Evolutionary conservation across 1,284 basidiomycete genomes (phyloP).

Genomic region (Cystobasidium sp.): DNA sequence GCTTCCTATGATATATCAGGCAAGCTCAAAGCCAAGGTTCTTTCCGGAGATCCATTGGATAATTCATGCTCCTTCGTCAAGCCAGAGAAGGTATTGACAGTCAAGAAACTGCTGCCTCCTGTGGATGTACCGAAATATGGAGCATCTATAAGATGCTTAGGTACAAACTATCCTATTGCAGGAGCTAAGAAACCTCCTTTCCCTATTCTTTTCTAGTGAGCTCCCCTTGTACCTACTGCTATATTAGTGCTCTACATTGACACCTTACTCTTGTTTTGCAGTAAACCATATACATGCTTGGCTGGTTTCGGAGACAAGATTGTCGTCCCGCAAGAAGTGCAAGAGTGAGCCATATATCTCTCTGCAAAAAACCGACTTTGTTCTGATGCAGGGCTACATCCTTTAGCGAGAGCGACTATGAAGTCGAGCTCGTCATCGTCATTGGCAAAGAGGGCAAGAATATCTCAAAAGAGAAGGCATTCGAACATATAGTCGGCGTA

Average conservation of each 20-base stretch:
- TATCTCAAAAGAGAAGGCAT: slow-evolving; percentile 72
- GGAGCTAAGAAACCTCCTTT: slow-evolving; percentile 63
- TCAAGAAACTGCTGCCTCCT: slow-evolving; percentile 71
- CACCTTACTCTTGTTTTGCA: background rate
- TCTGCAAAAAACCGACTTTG: background rate
- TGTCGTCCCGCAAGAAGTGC: slow-evolving; percentile 44
- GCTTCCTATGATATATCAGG: too few species aligned
- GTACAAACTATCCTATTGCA: slow-evolving; percentile 78
- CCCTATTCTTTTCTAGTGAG: slow-evolving; percentile 70
- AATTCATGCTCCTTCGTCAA: slow-evolving; percentile 67
- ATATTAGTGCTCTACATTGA: background rate
- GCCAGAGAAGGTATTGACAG: slow-evolving; percentile 64
- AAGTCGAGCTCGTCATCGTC: slow-evolving; percentile 83
- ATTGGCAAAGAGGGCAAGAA: slow-evolving; percentile 79
- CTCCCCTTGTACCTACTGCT: background rate
- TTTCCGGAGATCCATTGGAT: slow-evolving; percentile 67
- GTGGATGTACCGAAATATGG: slow-evolving; percentile 61
- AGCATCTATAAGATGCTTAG: slow-evolving; percentile 73
- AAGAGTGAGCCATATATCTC: slow-evolving; percentile 34
- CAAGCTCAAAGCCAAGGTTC: slow-evolving; percentile 69
- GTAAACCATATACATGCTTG: slow-evolving; percentile 72
- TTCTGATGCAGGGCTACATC: slow-evolving; percentile 56
- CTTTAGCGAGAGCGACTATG: slow-evolving; percentile 82
- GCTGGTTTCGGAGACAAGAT: slow-evolving; percentile 65
- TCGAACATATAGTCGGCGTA: slow-evolving; percentile 74